Conservation (phyloP, 2,329 filamentous ascomycete species). For the Eutypa lata region DNA sequence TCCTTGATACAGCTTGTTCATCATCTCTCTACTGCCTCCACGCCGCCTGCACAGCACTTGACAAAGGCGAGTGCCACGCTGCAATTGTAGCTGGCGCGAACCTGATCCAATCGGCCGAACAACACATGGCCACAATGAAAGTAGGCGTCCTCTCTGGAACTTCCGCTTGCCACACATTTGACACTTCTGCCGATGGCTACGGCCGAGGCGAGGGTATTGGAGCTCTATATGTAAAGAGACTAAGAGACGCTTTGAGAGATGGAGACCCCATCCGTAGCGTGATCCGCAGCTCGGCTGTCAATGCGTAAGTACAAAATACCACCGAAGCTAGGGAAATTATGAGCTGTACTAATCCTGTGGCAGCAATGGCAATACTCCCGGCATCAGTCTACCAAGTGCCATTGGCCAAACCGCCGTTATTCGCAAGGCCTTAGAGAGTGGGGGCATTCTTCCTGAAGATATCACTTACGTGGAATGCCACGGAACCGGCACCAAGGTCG, state of each 20-base stretch:
- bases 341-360: too few species aligned
- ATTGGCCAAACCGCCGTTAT: background rate
- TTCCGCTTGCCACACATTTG: background rate
- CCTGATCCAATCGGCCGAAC: background rate
- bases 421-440: background rate
- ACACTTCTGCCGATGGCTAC: background rate
- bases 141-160: background rate
- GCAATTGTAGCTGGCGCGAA: background rate
- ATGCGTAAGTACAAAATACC: too few species aligned
- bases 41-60: background rate
- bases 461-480: background rate
- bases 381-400: background rate
- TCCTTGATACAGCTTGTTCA: background rate
- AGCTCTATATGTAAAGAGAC: background rate
- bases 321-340: too few species aligned
- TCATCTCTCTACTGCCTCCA: background rate
- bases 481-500: background rate
- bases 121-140: background rate
- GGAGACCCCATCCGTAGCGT: background rate
- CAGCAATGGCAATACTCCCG: background rate
- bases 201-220: background rate
- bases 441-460: background rate
- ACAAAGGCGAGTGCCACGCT: background rate
- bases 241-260: background rate
- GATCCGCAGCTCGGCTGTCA: background rate